Evolutionary conservation across 495 filamentous ascomycete species (phyloP).

Genomic region (Aspergillus cristatus): DNA sequence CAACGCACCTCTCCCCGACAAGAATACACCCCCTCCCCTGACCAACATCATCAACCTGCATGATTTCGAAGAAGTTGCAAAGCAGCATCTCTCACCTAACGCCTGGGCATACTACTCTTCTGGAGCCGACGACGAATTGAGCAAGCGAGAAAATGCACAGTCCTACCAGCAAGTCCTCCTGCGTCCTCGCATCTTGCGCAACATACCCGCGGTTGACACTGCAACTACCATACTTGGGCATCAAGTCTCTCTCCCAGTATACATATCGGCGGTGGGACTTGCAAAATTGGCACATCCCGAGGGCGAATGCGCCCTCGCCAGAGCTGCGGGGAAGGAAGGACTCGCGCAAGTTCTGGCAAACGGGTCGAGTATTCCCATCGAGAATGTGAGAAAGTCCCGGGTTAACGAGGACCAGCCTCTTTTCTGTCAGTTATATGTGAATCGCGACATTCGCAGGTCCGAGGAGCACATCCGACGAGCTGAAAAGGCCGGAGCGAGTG

Average conservation of each 20-base stretch:
- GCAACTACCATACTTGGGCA: conserved; percentile 68
- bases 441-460: conserved; percentile 70
- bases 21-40: conserved; percentile 42
- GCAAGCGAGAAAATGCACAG: conserved; percentile 67
- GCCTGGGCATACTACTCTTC: conserved; percentile 85
- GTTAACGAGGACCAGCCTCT: conserved; percentile 53
- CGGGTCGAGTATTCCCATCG: conserved; percentile 44
- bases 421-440: conserved; percentile 85
- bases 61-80: conserved; percentile 56
- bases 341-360: conserved; percentile 24
- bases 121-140: conserved; percentile 83
- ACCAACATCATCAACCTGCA: conserved; percentile 50
- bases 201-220: conserved; percentile 62
- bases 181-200: conserved; percentile 62
- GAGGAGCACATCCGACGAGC: conserved; percentile 68
- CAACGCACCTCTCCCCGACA: background rate
- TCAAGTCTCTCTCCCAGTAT: conserved; percentile 60
- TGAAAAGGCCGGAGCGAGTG: conserved; percentile 67
- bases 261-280: conserved; percentile 68
- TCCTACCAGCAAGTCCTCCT: conserved; percentile 78
- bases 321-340: conserved; percentile 57
- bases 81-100: conserved; percentile 44
- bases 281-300: conserved; percentile 75
- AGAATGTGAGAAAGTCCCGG: conserved; percentile 59
- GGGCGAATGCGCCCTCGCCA: conserved; percentile 66